Base-by-base conservation (phyloP, 306 rosid species). In the Prunus davidiana region DNA sequence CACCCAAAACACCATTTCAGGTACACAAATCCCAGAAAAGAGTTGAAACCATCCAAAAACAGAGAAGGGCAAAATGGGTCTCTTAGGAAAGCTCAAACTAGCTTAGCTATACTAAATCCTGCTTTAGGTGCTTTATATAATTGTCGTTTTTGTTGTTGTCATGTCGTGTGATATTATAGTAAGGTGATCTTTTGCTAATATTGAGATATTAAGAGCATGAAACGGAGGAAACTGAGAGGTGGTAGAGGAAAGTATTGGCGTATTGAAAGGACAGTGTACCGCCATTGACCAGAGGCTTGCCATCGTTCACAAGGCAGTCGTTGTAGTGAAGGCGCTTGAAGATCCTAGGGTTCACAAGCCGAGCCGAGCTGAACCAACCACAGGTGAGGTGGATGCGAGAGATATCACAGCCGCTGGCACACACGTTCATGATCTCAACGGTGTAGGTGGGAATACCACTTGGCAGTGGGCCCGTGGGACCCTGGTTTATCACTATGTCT, bases 291-390 rank as follows among this genome's bases (percentile, higher is more conserved):
- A 95, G 76, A 19, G 96, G 87, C 41, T 78, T 78, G 16, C 99
- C 99, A 32, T 90, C 89, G 77, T 95, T 95, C 27, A 90, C 96
- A 8, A 92, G 89, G 68, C 99, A 95, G 64, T 95, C 96, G 56
- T 90, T 81, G 81, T 82, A 92, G 52, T 81, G 78, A 61, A 92
- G 92, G 72, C 97, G 95, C 76, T 87, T 95, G 89, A 95, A 95
- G 60, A 95, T 28, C 77, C 79, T 92, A 2, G 99, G 97, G 74
- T 88, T 92, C 73, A 95, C 85, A 51, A 90, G 91, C 5, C 84
- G 83, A 22, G 91, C 96, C 2, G 99, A 95, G 89, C 97, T 92
- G 79, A 92, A 95, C 99, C 97, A 92, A 20, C 99, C 97, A 1
- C 99, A 95, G 60, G 50, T 77, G 67, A 95, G 67, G 78, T 90